Conservation (phyloP, 371 early-diverging fungal genomes). For the Mucor indicus region DNA sequence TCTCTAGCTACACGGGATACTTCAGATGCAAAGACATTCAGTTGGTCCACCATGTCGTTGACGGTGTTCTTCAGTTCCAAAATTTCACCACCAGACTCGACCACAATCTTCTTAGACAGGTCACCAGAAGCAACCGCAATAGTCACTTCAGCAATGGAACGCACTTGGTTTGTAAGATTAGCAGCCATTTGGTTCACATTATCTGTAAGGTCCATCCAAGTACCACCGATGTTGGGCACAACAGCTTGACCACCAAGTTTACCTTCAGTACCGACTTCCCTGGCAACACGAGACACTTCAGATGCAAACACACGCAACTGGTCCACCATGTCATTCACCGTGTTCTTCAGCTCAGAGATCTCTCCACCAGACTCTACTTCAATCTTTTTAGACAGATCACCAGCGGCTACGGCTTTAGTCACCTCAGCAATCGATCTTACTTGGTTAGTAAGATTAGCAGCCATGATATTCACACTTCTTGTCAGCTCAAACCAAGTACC, state of each 20-base stretch:
- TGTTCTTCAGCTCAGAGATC: slow-evolving; percentile 62
- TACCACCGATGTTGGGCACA: slow-evolving; percentile 45
- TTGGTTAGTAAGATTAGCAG: slow-evolving; percentile 46
- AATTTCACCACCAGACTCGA: slow-evolving; percentile 59
- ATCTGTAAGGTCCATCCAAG: slow-evolving; percentile 50
- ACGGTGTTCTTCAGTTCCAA: slow-evolving; percentile 62
- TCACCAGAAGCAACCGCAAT: slow-evolving; percentile 29
- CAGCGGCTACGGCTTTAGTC: slow-evolving; percentile 54
- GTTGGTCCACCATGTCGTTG: slow-evolving; percentile 52
- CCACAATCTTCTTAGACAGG: slow-evolving; percentile 54
- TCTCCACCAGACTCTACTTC: slow-evolving; percentile 64
- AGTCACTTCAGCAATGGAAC: slow-evolving; percentile 41
- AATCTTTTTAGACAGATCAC: slow-evolving; percentile 60
- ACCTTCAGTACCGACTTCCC: slow-evolving; percentile 37
- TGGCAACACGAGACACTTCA: slow-evolving; percentile 47
- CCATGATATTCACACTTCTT: slow-evolving; percentile 51
- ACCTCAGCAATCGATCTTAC: slow-evolving; percentile 59
- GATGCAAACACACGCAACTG: slow-evolving; percentile 33
- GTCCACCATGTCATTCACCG: slow-evolving; percentile 63
- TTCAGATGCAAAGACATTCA: slow-evolving; percentile 30
- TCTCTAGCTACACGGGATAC: slow-evolving; percentile 31
- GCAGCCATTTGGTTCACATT: slow-evolving; percentile 39
- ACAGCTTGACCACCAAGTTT: slow-evolving; percentile 41
- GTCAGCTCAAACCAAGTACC: slow-evolving; percentile 55
- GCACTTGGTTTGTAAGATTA: slow-evolving; percentile 41